These are phyloP conservation scores for Aristolochia fimbriata DNA, from an alignment of 164 flowering plant genomes.

Conservation along the genomic window DNA sequence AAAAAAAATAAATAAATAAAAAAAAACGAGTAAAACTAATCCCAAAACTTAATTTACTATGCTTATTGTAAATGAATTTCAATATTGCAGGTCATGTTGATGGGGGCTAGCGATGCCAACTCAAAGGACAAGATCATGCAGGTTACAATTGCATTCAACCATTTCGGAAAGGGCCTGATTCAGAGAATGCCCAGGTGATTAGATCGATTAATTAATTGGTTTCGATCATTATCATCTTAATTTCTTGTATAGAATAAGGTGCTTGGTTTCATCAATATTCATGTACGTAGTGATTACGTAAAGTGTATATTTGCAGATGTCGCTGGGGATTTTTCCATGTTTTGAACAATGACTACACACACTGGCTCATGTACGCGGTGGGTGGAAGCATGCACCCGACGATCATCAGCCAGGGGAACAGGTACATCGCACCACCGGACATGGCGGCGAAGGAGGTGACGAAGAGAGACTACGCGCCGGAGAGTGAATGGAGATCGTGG, in stretches of 20 bases:
- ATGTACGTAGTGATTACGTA: no score
- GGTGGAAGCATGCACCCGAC: conserved; percentile 84
- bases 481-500: conserved; percentile 56
- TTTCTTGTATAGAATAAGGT: no score
- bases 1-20: no score
- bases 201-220: no score
- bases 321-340: conserved; percentile 77
- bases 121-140: conserved; percentile 46
- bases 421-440: conserved; percentile 53
- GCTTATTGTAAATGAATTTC: no score
- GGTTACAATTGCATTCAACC: conserved; percentile 74
- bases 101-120: conserved; percentile 49
- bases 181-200: conserved; percentile 84
- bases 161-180: conserved; percentile 62
- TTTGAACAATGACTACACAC: conserved; percentile 82
- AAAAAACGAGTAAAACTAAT: no score
- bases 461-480: conserved; percentile 37
- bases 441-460: conserved; percentile 54
- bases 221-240: no score
- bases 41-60: no score
- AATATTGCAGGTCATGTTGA: conserved; percentile 49
- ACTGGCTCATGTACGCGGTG: conserved; percentile 85
- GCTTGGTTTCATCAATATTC: no score
- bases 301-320: conserved; percentile 24
- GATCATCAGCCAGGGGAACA: conserved; percentile 79